phyloP scores from a whole-genome alignment of 371 early-diverging fungal genomes.

The Actinomucor elegans region DNA sequence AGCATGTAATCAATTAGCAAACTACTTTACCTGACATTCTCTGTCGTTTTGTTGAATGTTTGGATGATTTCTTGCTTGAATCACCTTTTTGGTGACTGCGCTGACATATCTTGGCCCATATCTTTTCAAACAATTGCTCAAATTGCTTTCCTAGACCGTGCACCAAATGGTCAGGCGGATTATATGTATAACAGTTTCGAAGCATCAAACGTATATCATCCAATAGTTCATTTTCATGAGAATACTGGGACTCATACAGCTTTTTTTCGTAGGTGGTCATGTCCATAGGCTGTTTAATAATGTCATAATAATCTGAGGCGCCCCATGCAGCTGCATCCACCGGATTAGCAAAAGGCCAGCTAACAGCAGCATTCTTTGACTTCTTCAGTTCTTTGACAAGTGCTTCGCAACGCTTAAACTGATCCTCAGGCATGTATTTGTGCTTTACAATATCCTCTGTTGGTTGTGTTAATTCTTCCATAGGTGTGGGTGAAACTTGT shows the following conservation, averaged over 20 bases:
- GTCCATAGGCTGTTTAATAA: conserved; percentile 98
- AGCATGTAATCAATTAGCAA: neutral
- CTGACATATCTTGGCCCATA: conserved; percentile 63
- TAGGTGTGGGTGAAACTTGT: neutral
- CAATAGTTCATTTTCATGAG: conserved; percentile 45
- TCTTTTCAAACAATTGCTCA: conserved; percentile 54
- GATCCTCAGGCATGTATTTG: conserved; percentile 60
- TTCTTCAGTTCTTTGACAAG: conserved; percentile 41
- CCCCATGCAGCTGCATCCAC: conserved; percentile 89
- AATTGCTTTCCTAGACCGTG: conserved; percentile 59
- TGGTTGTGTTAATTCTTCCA: neutral
- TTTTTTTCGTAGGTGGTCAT: conserved; percentile 83
- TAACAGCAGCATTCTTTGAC: conserved; percentile 16
- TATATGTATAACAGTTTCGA: conserved; percentile 93
- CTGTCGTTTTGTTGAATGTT: neutral
- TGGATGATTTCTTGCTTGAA: conserved; percentile 13
- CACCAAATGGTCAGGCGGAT: conserved; percentile 72
- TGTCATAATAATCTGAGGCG: conserved; percentile 84
- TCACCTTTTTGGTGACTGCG: too few species aligned
- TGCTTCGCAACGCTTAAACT: conserved; percentile 64
- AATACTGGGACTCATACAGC: conserved; percentile 59
- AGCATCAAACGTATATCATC: conserved; percentile 70
- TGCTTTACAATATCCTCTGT: too few species aligned
- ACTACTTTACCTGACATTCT: conserved; percentile 6
- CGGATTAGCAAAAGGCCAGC: conserved; percentile 73